Conservation (phyloP, 352 stramenopile species). For the Globisporangium yorkense region DNA sequence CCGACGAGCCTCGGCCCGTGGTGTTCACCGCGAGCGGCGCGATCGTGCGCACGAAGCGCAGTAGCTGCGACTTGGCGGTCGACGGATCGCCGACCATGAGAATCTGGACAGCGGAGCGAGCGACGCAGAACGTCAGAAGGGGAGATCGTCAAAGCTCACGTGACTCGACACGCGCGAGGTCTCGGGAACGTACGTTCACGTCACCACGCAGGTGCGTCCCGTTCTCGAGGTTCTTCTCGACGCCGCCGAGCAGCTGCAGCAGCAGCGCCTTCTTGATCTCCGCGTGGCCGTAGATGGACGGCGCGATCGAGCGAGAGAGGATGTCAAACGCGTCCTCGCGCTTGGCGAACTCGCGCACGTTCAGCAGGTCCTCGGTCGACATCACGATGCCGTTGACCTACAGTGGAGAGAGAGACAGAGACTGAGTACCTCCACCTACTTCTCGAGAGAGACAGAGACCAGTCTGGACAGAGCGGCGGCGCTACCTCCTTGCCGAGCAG, state of each 20-base stretch:
- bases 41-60: conserved; percentile 96
- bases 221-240: conserved; percentile 97
- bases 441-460: neutral
- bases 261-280: conserved; percentile 96
- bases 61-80: conserved; percentile 98
- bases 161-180: neutral
- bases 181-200: conserved; percentile 89
- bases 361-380: conserved; percentile 86
- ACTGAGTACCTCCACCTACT: neutral
- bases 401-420: neutral
- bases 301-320: conserved; percentile 92
- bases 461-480: neutral
- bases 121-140: neutral
- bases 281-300: conserved; percentile 97
- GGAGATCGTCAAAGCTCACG: too few relatives aligned
- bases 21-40: conserved; percentile 91
- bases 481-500: conserved; percentile 88
- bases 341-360: conserved; percentile 92
- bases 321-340: conserved; percentile 89
- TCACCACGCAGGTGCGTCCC: conserved; percentile 99
- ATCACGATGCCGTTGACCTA: conserved; percentile 90
- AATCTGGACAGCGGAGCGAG: conserved; percentile 29
- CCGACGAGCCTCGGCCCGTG: conserved; percentile 73
- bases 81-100: conserved; percentile 97
- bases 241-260: conserved; percentile 84